Evolutionary conservation across 352 stramenopile species (phyloP), one percentile per base, ranked within the genome.

Genomic region (Globisporangium cylindrosporum): DNA sequence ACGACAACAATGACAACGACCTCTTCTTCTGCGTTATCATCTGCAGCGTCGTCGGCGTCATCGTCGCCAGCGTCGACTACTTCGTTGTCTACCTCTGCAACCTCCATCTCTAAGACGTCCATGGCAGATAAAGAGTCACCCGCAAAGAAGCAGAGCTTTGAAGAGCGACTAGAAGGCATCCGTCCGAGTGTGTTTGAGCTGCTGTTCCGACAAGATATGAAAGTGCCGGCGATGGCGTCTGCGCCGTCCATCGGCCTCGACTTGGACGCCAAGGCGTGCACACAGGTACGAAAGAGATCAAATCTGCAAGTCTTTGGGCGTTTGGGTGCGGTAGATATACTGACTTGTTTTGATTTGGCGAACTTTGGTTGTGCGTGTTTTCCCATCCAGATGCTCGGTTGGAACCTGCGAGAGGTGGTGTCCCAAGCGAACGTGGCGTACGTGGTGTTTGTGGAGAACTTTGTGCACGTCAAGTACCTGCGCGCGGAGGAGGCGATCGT

Each of bases 151-250:
- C 74, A 81, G 57, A 59, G 48, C 10, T 90, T 88, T 41, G 79
- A 91, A 27, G 78, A 89, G 59, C 79, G 76, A 9, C 55, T 93
- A 32, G 81, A 93, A 56, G 84, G 84, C n/a, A 75, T 93, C 4
- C 81, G 82, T 32, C 71, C 73, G 15, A 89, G 79, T 36, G 73
- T 84, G 8, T 90, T 91, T 66, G 82, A 84, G 55, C 62, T 89
- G 32, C 57, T 93, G 24, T 85, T 88, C 60, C 76, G 75, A 32
- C 80, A 82, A 43, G 73, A 85, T 29, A 81, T 73, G 51, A 82
- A 70, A 41, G 67, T 71, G 29, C 74, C 81, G 34, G 62, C 69
- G 18, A 72, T 75, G 38, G 67, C 72, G 10, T 69, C 76, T 3
- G 63, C 71, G 1, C 49, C 68, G 9, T 73, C 66, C 18, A 68